Percentiles rank a stretch among this genome's conserved stretches.
Evolutionary conservation across 2,329 filamentous ascomycete genomes (phyloP).

Genomic region (Xylariaceae sp.): DNA sequence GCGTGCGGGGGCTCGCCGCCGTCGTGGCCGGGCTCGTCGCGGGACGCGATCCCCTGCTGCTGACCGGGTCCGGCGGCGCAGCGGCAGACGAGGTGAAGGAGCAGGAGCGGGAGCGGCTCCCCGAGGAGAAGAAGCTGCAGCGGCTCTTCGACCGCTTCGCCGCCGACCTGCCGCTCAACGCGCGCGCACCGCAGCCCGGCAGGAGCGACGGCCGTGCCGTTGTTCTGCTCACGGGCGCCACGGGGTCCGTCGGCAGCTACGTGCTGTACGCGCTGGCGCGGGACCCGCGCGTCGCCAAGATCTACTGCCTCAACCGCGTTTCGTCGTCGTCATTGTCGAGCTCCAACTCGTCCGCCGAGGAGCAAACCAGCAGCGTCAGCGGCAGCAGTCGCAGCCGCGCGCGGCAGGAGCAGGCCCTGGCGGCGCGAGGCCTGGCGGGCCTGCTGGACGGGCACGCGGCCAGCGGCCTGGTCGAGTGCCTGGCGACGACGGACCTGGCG

Average conservation of each 20-base stretch:
- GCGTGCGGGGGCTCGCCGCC: neutral
- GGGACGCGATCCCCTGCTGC: neutral
- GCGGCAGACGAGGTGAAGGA: neutral
- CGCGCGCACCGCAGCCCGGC: neutral
- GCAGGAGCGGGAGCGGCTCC: neutral
- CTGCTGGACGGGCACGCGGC: no score
- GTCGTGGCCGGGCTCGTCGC: neutral
- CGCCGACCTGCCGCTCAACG: neutral
- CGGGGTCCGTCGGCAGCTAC: constrained; percentile 16
- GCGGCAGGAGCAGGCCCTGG: constrained; percentile 8
- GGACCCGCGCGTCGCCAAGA: constrained; percentile 4
- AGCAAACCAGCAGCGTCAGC: no score
- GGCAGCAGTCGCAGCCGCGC: neutral
- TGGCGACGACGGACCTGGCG: constrained; percentile 8
- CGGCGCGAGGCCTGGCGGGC: constrained; percentile 4
- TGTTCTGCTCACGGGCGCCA: constrained; percentile 17
- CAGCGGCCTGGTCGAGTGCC: constrained; percentile 6
- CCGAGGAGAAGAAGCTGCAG: neutral
- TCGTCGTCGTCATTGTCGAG: no score
- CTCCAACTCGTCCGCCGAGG: no score
- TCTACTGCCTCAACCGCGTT: constrained; percentile 16
- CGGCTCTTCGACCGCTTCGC: neutral
- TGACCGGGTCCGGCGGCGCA: no score
- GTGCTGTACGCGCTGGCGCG: constrained; percentile 11
- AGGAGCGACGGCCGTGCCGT: neutral